Conservation (phyloP, 345 rosid species). For the Acer saccharum region DNA sequence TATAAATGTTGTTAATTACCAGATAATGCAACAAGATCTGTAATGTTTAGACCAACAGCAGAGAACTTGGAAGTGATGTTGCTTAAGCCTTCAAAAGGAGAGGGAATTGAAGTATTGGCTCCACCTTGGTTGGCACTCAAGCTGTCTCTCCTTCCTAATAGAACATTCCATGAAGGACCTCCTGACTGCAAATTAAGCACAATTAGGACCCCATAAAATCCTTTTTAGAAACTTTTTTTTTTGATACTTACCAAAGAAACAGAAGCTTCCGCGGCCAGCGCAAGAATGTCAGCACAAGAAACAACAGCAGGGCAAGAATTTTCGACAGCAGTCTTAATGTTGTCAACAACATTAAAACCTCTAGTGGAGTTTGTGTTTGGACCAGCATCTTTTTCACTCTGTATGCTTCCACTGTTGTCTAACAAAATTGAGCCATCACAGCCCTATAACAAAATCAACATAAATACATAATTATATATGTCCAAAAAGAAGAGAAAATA, state of each 20-base stretch:
- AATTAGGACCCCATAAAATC: neutral
- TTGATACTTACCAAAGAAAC: slow-evolving; percentile 52
- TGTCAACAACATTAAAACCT: slow-evolving; percentile 71
- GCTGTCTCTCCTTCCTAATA: slow-evolving; percentile 75
- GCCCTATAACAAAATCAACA: slow-evolving; percentile 40
- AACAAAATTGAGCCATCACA: slow-evolving; percentile 74
- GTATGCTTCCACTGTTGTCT: slow-evolving; percentile 44
- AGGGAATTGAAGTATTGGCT: slow-evolving; percentile 55
- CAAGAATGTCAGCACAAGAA: slow-evolving; percentile 77
- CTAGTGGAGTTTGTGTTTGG: slow-evolving; percentile 54
- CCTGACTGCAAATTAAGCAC: slow-evolving; percentile 51
- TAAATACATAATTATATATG: too few relatives aligned
- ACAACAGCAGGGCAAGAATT: slow-evolving; percentile 68
- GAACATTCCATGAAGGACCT: slow-evolving; percentile 72
- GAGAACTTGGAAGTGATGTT: slow-evolving; percentile 53
- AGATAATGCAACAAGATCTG: slow-evolving; percentile 71
- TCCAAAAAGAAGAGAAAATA: neutral
- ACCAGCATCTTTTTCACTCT: slow-evolving; percentile 62
- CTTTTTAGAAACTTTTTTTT: too few relatives aligned
- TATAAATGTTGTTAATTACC: slow-evolving; percentile 33
- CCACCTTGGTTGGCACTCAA: slow-evolving; percentile 50
- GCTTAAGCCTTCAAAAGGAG: slow-evolving; percentile 48
- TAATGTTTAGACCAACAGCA: slow-evolving; percentile 58
- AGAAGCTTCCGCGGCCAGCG: slow-evolving; percentile 62
- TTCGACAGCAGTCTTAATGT: slow-evolving; percentile 65